Conservation (phyloP, 495 filamentous ascomycete genomes). For the Neurospora sp. region DNA sequence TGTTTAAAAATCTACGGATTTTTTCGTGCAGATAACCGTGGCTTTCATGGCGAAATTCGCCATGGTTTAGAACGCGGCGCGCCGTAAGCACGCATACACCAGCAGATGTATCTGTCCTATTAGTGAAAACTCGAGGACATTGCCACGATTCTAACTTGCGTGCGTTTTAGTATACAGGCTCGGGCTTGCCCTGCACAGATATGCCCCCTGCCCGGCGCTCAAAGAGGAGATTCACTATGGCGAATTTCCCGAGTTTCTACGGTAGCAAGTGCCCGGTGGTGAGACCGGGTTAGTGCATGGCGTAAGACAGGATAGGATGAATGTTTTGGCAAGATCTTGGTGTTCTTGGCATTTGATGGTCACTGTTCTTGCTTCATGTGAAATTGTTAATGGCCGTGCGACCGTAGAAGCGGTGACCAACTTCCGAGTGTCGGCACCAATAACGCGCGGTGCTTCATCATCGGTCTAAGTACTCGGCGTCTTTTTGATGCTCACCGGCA, state of each 20-base stretch:
- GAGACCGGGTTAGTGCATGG: neutral
- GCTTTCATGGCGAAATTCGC: neutral
- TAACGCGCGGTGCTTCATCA: neutral
- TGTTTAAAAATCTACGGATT: too few species aligned
- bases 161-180: too few species aligned
- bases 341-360: neutral
- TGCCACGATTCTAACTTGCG: too few species aligned
- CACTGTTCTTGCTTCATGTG: neutral
- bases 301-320: neutral
- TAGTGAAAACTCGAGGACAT: too few species aligned
- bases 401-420: neutral
- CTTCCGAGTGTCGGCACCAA: neutral
- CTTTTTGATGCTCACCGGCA: neutral
- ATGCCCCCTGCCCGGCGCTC: too few species aligned
- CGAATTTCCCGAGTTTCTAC: neutral
- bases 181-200: too few species aligned
- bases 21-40: neutral
- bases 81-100: too few species aligned
- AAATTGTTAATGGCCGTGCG: neutral
- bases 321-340: neutral
- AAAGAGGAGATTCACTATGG: too few species aligned
- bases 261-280: neutral
- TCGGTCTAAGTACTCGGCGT: neutral
- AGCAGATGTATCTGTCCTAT: too few species aligned
- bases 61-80: too few species aligned